phyloP scores from a whole-genome alignment of 2,329 filamentous ascomycete species.

The Pseudopithomyces chartarum region DNA sequence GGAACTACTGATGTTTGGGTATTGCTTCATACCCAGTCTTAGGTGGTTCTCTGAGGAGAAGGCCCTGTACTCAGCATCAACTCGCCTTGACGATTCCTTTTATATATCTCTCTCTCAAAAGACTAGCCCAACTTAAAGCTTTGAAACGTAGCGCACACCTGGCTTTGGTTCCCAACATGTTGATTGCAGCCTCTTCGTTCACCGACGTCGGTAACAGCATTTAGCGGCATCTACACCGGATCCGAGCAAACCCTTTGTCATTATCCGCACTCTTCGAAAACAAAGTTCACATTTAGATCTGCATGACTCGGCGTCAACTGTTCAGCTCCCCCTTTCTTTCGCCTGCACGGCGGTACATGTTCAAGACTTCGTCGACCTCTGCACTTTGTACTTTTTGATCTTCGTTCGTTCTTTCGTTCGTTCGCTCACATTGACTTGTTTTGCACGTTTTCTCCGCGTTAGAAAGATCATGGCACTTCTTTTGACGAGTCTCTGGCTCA shows the following conservation, averaged over 20 bases:
- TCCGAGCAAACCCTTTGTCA: neutral
- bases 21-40: neutral
- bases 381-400: neutral
- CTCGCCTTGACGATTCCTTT: neutral
- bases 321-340: neutral
- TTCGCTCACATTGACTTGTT: neutral
- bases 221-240: neutral
- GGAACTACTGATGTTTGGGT: conserved; percentile 14
- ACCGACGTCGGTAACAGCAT: neutral
- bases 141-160: neutral
- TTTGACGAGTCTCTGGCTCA: neutral
- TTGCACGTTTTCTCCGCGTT: neutral
- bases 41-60: no score
- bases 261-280: neutral
- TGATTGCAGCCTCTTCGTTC: neutral
- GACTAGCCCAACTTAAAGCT: neutral
- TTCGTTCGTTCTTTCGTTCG: neutral
- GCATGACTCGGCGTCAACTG: neutral
- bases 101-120: neutral
- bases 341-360: neutral
- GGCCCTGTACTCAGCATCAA: no score
- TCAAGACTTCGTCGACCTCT: neutral
- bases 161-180: neutral
- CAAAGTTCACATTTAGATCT: neutral
- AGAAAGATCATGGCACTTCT: neutral